Conservation (phyloP, 2,329 filamentous ascomycete species). For the Colletotrichum orbiculare region DNA sequence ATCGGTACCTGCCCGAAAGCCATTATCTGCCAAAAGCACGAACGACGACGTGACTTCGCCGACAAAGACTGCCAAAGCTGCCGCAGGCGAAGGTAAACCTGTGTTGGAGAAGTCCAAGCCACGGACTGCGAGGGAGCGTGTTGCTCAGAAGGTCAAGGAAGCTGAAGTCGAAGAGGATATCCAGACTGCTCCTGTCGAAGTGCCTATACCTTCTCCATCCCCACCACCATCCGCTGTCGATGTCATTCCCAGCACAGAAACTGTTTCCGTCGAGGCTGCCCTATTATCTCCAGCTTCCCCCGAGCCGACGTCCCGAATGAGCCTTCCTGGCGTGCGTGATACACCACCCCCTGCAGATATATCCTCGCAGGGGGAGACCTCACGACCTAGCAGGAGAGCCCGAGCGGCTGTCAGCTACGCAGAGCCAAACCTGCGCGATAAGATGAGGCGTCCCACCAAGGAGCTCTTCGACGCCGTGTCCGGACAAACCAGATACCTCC, state of each 20-base stretch:
- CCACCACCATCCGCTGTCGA: conserved; percentile 25
- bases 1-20: conserved; percentile 53
- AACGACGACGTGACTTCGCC: conserved; percentile 70
- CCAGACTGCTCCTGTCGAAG: conserved; percentile 8
- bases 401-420: conserved; percentile 81
- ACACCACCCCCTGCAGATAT: conserved; percentile 71
- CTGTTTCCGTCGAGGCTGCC: conserved; percentile 52
- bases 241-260: conserved; percentile 40
- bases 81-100: conserved; percentile 36
- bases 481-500: conserved; percentile 66
- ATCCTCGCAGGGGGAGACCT: conserved; percentile 64
- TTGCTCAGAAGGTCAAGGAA: conserved; percentile 46
- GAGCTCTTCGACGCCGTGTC: conserved; percentile 79
- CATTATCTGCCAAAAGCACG: conserved; percentile 67
- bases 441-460: conserved; percentile 85
- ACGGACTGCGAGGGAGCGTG: conserved; percentile 37
- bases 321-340: conserved; percentile 57
- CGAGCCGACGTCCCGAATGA: conserved; percentile 50
- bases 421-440: conserved; percentile 82
- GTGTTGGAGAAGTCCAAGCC: conserved; percentile 46
- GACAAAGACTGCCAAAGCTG: conserved; percentile 58
- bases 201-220: conserved; percentile 11
- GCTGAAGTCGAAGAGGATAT: conserved; percentile 13
- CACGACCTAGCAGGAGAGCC: conserved; percentile 74
- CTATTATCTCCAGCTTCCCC: conserved; percentile 62